phyloP scores from a whole-genome alignment of 768 basidiomycete species.

The Pleurotus pulmonarius region DNA sequence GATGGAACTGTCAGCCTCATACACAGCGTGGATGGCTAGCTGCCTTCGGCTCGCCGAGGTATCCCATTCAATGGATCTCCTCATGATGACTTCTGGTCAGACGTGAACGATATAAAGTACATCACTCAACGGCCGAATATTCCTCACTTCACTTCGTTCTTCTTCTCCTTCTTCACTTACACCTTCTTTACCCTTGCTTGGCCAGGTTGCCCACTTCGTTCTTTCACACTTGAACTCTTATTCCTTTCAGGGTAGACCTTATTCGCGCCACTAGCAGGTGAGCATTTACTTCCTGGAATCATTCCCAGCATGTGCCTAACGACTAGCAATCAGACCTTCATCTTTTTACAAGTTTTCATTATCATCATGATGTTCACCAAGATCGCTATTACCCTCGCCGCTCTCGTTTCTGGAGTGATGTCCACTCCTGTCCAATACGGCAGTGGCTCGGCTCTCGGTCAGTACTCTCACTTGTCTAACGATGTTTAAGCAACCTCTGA shows the following conservation, averaged over 20 bases:
- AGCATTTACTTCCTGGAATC: neutral
- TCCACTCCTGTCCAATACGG: constrained; percentile 7
- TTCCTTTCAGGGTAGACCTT: constrained; percentile 1
- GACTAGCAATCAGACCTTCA: neutral
- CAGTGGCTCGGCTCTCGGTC: constrained; percentile 4
- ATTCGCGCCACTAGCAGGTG: constrained; percentile 7
- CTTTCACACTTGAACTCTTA: constrained; percentile 6
- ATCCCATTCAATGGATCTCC: neutral
- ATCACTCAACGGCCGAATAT: neutral
- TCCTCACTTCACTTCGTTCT: constrained; percentile 7
- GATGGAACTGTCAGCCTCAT: neutral
- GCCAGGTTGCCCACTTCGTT: constrained; percentile 10
- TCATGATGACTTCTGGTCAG: neutral
- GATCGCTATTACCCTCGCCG: constrained; percentile 3
- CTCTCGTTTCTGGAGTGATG: constrained; percentile 7
- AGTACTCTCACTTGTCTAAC: neutral
- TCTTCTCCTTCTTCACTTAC: neutral
- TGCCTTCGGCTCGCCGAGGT: neutral
- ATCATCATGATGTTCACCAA: constrained; percentile 7
- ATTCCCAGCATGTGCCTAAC: neutral
- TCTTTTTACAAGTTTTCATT: neutral
- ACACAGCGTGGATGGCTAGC: neutral
- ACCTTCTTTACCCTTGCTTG: neutral
- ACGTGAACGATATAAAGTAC: neutral
- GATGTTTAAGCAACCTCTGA: no score